phyloP scores from a whole-genome alignment of 2,329 filamentous ascomycete species.

The Dactylellina cionopaga region DNA sequence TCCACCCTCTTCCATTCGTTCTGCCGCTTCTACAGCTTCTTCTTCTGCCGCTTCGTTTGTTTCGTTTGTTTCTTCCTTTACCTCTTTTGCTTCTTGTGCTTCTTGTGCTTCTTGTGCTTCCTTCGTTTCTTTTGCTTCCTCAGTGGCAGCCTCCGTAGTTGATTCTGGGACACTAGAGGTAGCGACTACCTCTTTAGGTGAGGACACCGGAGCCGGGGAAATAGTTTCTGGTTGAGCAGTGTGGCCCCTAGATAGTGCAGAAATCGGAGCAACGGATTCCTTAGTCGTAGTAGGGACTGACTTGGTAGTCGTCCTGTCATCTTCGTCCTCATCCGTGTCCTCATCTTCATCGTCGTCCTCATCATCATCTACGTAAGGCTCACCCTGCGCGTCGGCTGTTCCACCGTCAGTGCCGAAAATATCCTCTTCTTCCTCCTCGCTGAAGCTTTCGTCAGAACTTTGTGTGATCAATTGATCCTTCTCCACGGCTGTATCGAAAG shows the following conservation, averaged over 20 bases:
- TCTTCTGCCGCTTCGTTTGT: not conserved
- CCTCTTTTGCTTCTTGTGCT: not conserved
- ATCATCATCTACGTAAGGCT: slow-evolving; percentile 10
- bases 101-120: not conserved
- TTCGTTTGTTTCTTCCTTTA: not conserved
- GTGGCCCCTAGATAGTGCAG: not conserved
- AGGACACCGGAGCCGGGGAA: not conserved
- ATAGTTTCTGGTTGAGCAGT: not conserved
- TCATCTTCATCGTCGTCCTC: slow-evolving; percentile 16
- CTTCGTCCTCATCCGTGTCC: slow-evolving; percentile 48
- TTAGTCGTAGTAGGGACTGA: slow-evolving; percentile 37
- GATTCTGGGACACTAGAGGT: not conserved
- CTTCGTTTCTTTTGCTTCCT: not conserved
- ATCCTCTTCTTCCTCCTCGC: slow-evolving; percentile 59
- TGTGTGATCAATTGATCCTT: slow-evolving; percentile 40
- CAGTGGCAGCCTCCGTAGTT: not conserved
- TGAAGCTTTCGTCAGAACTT: slow-evolving; percentile 68
- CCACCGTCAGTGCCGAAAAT: slow-evolving; percentile 71
- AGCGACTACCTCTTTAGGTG: not conserved
- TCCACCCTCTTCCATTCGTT: slow-evolving; percentile 1
- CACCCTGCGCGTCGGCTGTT: slow-evolving; percentile 54
- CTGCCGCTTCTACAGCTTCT: not conserved
- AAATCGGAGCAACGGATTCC: slow-evolving; percentile 21
- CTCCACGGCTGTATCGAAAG: slow-evolving; percentile 26
- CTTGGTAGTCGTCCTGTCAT: slow-evolving; percentile 34